Conservation (phyloP, 2,329 filamentous ascomycete species). For the Aspergillus aculeatinus region DNA sequence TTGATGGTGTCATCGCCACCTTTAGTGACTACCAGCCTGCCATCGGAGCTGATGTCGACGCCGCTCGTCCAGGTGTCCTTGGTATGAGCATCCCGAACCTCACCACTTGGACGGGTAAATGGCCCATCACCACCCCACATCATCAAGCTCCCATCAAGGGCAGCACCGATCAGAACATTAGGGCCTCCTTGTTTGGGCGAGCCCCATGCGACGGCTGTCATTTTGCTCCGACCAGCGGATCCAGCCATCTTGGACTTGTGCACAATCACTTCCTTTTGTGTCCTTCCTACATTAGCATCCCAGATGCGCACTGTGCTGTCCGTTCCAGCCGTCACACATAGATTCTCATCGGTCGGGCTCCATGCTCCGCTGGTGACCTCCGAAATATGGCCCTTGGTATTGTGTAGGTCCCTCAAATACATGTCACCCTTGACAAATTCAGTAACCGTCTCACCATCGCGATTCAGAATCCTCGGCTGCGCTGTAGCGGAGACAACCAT, state of each 20-base stretch:
- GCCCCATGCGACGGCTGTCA: constrained; percentile 91
- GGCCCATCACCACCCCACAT: constrained; percentile 93
- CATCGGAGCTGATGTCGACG: constrained; percentile 85
- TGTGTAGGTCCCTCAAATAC: constrained; percentile 95
- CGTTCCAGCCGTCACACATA: constrained; percentile 87
- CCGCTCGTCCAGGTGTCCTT: constrained; percentile 88
- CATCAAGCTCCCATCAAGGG: constrained; percentile 82
- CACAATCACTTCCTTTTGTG: constrained; percentile 90
- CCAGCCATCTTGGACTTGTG: constrained; percentile 92
- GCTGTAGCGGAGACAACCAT: constrained; percentile 86
- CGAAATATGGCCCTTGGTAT: constrained; percentile 94
- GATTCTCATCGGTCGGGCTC: constrained; percentile 81
- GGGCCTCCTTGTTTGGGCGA: constrained; percentile 71
- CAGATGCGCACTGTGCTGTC: constrained; percentile 96
- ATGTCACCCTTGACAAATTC: constrained; percentile 98
- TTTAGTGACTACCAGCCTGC: constrained; percentile 82
- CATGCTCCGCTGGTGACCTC: constrained; percentile 87
- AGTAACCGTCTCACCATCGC: constrained; percentile 80
- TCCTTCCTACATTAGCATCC: constrained; percentile 88
- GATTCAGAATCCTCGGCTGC: constrained; percentile 83
- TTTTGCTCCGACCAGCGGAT: constrained; percentile 83
- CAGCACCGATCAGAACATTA: constrained; percentile 76
- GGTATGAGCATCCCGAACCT: constrained; percentile 79
- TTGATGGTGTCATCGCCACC: constrained; percentile 93
- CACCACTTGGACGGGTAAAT: constrained; percentile 75